Percentiles rank a stretch among this genome's conserved stretches.
These are phyloP conservation scores for Boletus eberwhitei DNA, from an alignment of 768 basidiomycete species.

Conservation along the genomic window DNA sequence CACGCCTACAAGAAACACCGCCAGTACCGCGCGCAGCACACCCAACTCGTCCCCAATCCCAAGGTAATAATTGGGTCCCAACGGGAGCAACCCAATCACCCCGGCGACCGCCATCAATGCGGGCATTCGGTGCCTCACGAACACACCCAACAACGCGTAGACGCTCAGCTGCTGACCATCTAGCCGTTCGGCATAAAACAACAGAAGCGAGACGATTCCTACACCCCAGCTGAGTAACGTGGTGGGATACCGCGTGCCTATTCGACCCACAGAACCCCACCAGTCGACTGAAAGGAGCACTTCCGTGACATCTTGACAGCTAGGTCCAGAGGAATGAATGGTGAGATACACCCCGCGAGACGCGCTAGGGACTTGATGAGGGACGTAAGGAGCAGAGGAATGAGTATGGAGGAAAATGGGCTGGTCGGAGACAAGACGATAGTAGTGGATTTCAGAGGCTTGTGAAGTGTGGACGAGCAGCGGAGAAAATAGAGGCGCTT, in stretches of 20 bases:
- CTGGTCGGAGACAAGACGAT: conserved; percentile 41
- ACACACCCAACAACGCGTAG: conserved; percentile 45
- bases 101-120: conserved; percentile 43
- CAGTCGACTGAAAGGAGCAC: conserved; percentile 65
- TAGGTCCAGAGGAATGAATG: conserved; percentile 53
- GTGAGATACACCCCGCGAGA: conserved; percentile 48
- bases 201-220: conserved; percentile 58
- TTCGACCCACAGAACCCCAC: conserved; percentile 65
- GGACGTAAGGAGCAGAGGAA: conserved; percentile 61
- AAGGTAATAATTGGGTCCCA: conserved; percentile 52
- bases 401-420: conserved; percentile 60
- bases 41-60: conserved; percentile 57
- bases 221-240: conserved; percentile 70
- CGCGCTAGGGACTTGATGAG: conserved; percentile 13
- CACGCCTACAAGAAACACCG: conserved; percentile 54
- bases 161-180: conserved; percentile 41
- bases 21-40: conserved; percentile 38
- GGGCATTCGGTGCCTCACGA: conserved; percentile 38
- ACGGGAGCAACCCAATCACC: conserved; percentile 50
- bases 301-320: conserved; percentile 39
- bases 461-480: conserved; percentile 64
- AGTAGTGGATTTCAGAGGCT: conserved; percentile 64
- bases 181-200: conserved; percentile 51
- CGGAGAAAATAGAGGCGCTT: conserved; percentile 58
- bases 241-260: conserved; percentile 71